A percentile compares a stretch with the other conserved stretches of the same genome.
Conservation (phyloP, 345 rosid species). For the Mangifera indica region DNA sequence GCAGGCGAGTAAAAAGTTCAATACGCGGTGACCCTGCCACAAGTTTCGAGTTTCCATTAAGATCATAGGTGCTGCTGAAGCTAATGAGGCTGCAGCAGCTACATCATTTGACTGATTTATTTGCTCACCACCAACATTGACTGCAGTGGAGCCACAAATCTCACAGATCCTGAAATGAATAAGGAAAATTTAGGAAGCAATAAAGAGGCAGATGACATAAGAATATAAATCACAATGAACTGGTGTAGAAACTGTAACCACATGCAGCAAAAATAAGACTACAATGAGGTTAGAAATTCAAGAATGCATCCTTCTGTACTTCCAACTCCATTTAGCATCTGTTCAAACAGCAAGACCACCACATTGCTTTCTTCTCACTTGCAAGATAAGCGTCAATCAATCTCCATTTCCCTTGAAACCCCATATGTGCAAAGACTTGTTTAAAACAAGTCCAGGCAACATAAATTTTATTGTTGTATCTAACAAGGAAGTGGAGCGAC, state of each 20-base stretch:
- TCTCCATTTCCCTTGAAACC: not conserved
- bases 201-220: not conserved
- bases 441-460: not conserved
- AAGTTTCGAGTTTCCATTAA: conserved; percentile 40
- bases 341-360: not conserved
- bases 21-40: conserved; percentile 61
- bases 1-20: conserved; percentile 60
- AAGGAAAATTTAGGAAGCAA: not conserved
- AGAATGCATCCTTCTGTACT: not conserved
- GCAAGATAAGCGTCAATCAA: not conserved
- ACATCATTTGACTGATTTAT: conserved; percentile 28
- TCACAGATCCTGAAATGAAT: conserved; percentile 50
- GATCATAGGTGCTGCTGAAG: conserved; percentile 33
- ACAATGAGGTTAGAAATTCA: not conserved
- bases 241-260: not conserved
- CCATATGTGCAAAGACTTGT: not conserved
- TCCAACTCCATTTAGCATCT: not conserved
- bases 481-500: not conserved
- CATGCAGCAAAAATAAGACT: not conserved
- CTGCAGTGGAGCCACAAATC: conserved; percentile 59
- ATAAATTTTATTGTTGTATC: not conserved
- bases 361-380: not conserved
- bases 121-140: conserved; percentile 44
- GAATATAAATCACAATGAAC: not conserved
- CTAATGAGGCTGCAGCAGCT: conserved; percentile 29